Conservation (phyloP, 345 rosid species). For the Barbarea vulgaris region DNA sequence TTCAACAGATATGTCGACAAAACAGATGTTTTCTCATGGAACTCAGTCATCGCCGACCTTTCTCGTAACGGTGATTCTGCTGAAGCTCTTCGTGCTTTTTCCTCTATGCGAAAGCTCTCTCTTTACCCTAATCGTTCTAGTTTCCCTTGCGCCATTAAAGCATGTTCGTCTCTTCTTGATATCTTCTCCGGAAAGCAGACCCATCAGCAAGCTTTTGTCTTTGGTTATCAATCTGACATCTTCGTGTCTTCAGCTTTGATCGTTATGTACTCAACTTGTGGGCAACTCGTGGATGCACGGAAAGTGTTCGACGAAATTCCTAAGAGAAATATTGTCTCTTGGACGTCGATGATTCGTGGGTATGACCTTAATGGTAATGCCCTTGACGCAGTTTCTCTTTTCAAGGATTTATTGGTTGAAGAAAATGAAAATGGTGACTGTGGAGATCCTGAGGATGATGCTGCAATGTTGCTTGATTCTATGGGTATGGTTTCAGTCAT, state of each 20-base stretch:
- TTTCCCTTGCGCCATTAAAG: slow-evolving; percentile 84
- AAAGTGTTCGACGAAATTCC: slow-evolving; percentile 81
- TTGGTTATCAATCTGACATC: slow-evolving; percentile 66
- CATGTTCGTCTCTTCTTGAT: slow-evolving; percentile 79
- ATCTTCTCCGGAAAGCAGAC: slow-evolving; percentile 71
- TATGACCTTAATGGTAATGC: slow-evolving; percentile 64
- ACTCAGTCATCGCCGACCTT: slow-evolving; percentile 79
- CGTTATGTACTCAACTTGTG: slow-evolving; percentile 73
- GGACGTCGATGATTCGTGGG: slow-evolving; percentile 88
- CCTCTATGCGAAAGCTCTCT: slow-evolving; percentile 75
- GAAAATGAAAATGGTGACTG: slow-evolving; percentile 45
- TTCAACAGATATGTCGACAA: slow-evolving; percentile 75
- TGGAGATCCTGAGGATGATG: slow-evolving; percentile 11
- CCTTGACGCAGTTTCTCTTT: slow-evolving; percentile 58
- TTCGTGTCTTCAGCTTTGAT: slow-evolving; percentile 82
- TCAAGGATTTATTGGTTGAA: slow-evolving; percentile 63
- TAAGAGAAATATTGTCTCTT: slow-evolving; percentile 62
- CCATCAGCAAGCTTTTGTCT: slow-evolving; percentile 79
- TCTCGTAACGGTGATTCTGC: slow-evolving; percentile 75
- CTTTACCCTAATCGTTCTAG: slow-evolving; percentile 71
- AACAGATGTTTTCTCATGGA: slow-evolving; percentile 80
- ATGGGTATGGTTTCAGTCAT: slow-evolving; percentile 72
- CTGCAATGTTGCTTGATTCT: slow-evolving; percentile 51
- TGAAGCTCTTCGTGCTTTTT: slow-evolving; percentile 81
- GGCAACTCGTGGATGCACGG: slow-evolving; percentile 59